Conservation (phyloP, 345 rosid species). For the Bruguiera parviflora region DNA sequence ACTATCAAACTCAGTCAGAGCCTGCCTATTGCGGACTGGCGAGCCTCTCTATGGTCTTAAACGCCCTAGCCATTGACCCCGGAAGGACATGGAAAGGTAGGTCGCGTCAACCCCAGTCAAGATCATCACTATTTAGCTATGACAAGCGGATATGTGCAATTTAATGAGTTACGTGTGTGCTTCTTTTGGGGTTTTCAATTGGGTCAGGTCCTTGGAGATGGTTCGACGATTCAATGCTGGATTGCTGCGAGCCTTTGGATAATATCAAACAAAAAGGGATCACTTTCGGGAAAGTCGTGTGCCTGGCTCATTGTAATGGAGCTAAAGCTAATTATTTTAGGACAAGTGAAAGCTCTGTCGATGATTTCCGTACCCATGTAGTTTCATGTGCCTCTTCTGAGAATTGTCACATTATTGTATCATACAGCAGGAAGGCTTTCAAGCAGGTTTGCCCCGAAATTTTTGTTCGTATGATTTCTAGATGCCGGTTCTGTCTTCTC, state of each 20-base stretch:
- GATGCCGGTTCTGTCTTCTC: not conserved
- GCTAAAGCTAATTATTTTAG: slow-evolving; percentile 34
- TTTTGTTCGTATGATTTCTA: not conserved
- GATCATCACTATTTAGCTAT: not conserved
- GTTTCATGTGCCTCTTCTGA: slow-evolving; percentile 24
- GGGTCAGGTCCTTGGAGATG: slow-evolving; percentile 41
- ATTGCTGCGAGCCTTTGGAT: slow-evolving; percentile 36
- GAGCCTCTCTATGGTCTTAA: slow-evolving; percentile 37
- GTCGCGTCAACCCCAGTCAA: not conserved
- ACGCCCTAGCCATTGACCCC: slow-evolving; percentile 46
- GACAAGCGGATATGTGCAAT: not conserved
- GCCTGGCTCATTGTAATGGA: slow-evolving; percentile 38
- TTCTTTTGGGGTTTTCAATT: not conserved
- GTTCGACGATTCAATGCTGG: slow-evolving; percentile 42
- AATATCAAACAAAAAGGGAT: slow-evolving; percentile 32
- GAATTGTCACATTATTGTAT: slow-evolving; percentile 27
- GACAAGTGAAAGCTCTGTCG: slow-evolving; percentile 13
- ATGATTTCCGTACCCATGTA: slow-evolving; percentile 28
- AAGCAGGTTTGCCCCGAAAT: slow-evolving; percentile 24
- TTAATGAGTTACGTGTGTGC: not conserved
- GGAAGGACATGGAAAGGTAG: slow-evolving; percentile 45
- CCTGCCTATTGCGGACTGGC: slow-evolving; percentile 47
- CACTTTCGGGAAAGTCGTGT: slow-evolving; percentile 32
- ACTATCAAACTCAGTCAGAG: slow-evolving; percentile 46
- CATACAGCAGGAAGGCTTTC: slow-evolving; percentile 28